Percentiles rank a stretch among this genome's conserved stretches.
These are phyloP conservation scores for Agroathelia rolfsii DNA, from an alignment of 1,284 basidiomycete species.

Conservation along the genomic window DNA sequence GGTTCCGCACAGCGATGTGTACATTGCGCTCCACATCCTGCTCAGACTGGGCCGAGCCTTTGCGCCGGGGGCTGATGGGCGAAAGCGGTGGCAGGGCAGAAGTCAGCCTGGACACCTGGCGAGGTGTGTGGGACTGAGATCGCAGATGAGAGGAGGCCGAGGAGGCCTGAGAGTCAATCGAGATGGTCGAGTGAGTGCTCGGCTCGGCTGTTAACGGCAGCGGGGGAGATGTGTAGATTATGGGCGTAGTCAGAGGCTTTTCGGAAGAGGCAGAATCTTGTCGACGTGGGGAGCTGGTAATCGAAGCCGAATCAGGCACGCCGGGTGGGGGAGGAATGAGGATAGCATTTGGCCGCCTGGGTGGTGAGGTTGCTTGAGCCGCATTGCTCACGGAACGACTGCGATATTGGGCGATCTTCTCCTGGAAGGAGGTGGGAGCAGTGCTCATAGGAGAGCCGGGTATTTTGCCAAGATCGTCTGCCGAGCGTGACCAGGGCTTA, in stretches of 20 bases:
- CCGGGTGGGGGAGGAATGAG: conserved; percentile 31
- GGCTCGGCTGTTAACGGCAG: no score
- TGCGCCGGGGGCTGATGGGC: no score
- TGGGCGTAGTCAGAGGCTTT: conserved; percentile 15
- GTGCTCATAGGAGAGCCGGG: conserved; percentile 30
- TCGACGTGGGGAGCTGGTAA: conserved; percentile 22
- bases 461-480: conserved; percentile 64
- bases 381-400: conserved; percentile 32
- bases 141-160: conserved; percentile 1
- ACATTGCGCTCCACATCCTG: no score
- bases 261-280: conserved; percentile 14
- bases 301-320: conserved; percentile 23
- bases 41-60: no score
- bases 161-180: conserved; percentile 13
- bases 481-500: conserved; percentile 68
- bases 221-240: conserved; percentile 16
- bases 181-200: no score
- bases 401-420: conserved; percentile 53
- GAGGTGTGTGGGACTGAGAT: background rate
- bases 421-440: conserved; percentile 43
- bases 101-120: conserved; percentile 4
- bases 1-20: no score
- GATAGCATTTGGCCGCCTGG: conserved; percentile 26
- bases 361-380: conserved; percentile 19
- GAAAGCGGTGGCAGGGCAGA: conserved; percentile 6